These are phyloP conservation scores for Piper betle DNA, from an alignment of 164 flowering plant genomes.

Conservation along the genomic window DNA sequence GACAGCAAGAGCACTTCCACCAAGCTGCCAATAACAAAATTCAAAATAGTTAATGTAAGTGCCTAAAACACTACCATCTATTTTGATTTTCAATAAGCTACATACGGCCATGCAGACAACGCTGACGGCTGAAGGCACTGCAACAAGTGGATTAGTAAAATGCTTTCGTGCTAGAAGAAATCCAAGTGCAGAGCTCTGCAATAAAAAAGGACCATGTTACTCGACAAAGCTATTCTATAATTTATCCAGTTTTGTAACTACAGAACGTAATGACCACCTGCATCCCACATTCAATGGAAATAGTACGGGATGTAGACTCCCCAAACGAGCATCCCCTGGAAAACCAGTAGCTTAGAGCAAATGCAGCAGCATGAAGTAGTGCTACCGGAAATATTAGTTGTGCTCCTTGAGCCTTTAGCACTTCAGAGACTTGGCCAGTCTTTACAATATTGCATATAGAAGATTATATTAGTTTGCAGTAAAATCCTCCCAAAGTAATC, in stretches of 20 bases:
- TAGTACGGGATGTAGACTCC: slow-evolving; percentile 97
- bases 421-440: slow-evolving; percentile 96
- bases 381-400: slow-evolving; percentile 80
- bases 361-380: slow-evolving; percentile 78
- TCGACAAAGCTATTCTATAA: not conserved
- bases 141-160: slow-evolving; percentile 92
- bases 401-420: slow-evolving; percentile 79
- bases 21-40: slow-evolving; percentile 47
- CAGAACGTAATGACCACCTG: slow-evolving; percentile 39
- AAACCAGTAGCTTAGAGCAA: slow-evolving; percentile 77
- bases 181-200: slow-evolving; percentile 95
- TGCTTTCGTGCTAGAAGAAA: slow-evolving; percentile 91
- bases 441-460: slow-evolving; percentile 10
- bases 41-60: not conserved
- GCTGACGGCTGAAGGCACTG: slow-evolving; percentile 97
- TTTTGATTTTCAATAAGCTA: not conserved
- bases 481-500: not conserved
- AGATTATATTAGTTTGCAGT: not conserved
- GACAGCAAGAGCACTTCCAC: slow-evolving; percentile 93
- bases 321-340: slow-evolving; percentile 67
- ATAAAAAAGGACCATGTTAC: not conserved
- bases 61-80: not conserved
- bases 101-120: slow-evolving; percentile 99
- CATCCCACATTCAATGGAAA: slow-evolving; percentile 98
- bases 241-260: not conserved